Percentiles rank a stretch among this genome's conserved stretches.
Conservation (phyloP, 768 basidiomycete species). For the Zangia roseola region DNA sequence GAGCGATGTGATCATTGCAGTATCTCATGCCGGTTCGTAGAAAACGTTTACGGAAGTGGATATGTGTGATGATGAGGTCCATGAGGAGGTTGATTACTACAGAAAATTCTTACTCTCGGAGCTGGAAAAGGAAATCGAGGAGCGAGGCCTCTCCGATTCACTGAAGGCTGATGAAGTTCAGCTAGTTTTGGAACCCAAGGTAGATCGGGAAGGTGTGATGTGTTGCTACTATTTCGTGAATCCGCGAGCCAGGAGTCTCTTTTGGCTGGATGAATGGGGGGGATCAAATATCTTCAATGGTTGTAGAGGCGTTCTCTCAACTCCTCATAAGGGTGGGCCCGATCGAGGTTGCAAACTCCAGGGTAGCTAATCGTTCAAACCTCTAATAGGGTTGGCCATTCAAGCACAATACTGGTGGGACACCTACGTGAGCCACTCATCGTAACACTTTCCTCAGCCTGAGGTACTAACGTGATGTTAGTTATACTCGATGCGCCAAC, state of each 20-base stretch:
- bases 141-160: conserved; percentile 9
- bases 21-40: conserved; percentile 38
- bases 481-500: neutral
- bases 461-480: conserved; percentile 1
- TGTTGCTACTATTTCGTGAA: conserved; percentile 54
- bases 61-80: conserved; percentile 38
- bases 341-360: neutral
- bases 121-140: conserved; percentile 19
- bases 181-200: conserved; percentile 44
- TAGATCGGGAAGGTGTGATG: conserved; percentile 13
- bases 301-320: conserved; percentile 19
- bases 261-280: conserved; percentile 50
- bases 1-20: neutral
- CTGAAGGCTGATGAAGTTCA: conserved; percentile 37
- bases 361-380: neutral
- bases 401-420: conserved; percentile 39
- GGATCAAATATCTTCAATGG: conserved; percentile 27
- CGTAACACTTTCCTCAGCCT: neutral
- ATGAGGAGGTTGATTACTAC: conserved; percentile 36
- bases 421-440: conserved; percentile 6
- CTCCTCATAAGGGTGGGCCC: conserved; percentile 25
- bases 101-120: conserved; percentile 16
- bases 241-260: conserved; percentile 44
- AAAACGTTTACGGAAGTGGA: conserved; percentile 56
- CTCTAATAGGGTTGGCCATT: conserved; percentile 31